phyloP scores from a whole-genome alignment of 2,329 filamentous ascomycete genomes.

The Trichoderma arundinaceum region DNA sequence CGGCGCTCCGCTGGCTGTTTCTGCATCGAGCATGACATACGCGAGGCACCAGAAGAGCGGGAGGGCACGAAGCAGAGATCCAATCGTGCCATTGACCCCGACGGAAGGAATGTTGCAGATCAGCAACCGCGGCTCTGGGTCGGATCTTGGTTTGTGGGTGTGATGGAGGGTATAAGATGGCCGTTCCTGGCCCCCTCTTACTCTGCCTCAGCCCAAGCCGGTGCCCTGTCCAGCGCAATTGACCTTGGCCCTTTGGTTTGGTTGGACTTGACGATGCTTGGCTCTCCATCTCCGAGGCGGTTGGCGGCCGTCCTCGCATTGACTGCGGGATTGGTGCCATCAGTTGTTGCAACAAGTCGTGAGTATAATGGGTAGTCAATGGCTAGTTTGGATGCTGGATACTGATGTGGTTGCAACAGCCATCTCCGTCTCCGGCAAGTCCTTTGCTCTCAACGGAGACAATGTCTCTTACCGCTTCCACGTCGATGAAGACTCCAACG shows the following conservation, averaged over 20 bases:
- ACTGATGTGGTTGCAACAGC: slow-evolving; percentile 38
- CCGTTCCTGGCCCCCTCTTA: neutral
- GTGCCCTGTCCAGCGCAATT: neutral
- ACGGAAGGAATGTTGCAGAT: slow-evolving; percentile 23
- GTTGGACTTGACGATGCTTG: slow-evolving; percentile 15
- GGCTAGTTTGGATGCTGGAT: neutral
- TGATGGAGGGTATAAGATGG: slow-evolving; percentile 16
- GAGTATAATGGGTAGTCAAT: neutral
- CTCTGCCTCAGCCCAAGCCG: neutral
- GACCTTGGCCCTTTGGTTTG: neutral
- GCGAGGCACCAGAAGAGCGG: neutral
- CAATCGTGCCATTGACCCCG: slow-evolving; percentile 19
- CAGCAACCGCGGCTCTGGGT: neutral
- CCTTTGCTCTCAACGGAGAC: slow-evolving; percentile 62
- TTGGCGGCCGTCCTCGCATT: slow-evolving; percentile 20
- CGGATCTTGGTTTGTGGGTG: neutral
- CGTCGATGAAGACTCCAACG: slow-evolving; percentile 60
- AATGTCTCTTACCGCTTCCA: slow-evolving; percentile 68
- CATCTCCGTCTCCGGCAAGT: slow-evolving; percentile 59
- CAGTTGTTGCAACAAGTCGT: slow-evolving; percentile 25
- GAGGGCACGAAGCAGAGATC: neutral
- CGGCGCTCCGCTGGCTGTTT: slow-evolving; percentile 2
- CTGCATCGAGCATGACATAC: neutral
- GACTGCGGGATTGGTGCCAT: slow-evolving; percentile 17
- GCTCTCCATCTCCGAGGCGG: slow-evolving; percentile 10